Evolutionary conservation across 768 basidiomycete genomes (phyloP), one percentile per base, ranked within the genome.

Genomic region (Boletus huronensis): DNA sequence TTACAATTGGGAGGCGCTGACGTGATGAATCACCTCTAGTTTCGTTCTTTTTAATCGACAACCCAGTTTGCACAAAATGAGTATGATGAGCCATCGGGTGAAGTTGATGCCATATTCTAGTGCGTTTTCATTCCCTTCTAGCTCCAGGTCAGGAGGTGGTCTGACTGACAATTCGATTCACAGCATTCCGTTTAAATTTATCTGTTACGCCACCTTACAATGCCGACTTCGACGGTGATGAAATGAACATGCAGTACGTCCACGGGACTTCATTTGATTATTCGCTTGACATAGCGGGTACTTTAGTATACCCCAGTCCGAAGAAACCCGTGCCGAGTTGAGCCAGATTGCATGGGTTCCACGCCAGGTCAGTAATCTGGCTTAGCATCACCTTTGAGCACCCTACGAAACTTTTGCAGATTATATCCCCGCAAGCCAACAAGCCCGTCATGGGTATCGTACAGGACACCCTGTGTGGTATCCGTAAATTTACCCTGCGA

Each of bases 221-320:
- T 65, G 97, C 97, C 69, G 97, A 99, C 75, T 99, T 98, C 74
- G 97, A 98, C 67, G 97, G 97, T 62, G 97, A 98, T 66, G 97
- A 99, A 72, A 99, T 98, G 97, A 98, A 99, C 75, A 91, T 98
- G 89, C 97, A 98, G 93, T 96, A 82, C 46, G 91, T 86, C n/a
- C 19, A 29, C 31, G 19, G 6, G 34, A 17, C 23, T 44, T 28
- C 5, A 28, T 50, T n/a, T 44, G 7, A 39, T n/a, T 34, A 21
- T 61, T 42, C 54, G 43, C 44, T 51, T 52, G 26, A 58, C 52
- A 41, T 17, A 54, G 45, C 9, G 50, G 19, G n/a, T 55, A 31
- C 55, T 48, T 34, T 63, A 97, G 93, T 70, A 87, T 99, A 36
- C 97, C 97, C 25, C 97, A 99, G 69, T 94, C 91, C 54, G 97